Evolutionary conservation across 1,284 basidiomycete species (phyloP), one percentile per base, ranked within the genome.

Genomic region (Farysia itapuensis): DNA sequence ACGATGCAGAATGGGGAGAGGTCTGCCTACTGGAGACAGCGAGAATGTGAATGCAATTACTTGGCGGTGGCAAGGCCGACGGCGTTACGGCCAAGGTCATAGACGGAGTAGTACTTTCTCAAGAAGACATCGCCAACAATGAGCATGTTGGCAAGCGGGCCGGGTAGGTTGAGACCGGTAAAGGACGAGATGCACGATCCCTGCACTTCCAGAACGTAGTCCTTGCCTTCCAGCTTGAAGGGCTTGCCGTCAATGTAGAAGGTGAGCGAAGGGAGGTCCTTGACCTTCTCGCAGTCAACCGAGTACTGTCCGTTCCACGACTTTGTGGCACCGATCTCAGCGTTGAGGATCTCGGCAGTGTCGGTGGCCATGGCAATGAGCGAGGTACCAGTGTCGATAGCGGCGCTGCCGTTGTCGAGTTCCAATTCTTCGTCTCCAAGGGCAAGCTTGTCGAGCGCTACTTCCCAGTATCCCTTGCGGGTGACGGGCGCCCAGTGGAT

Each of bases 331-430:
- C 79, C 82, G 66, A 78, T 82, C 79, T 94, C 88, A 46, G 90
- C 84, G 82, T 99, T 98, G 71, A 99, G 81, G 87, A 99, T 90
- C 81, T 98, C 95, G 51, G 94, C 92, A 44, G 97, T 84, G 75
- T 98, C 94, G 51, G 86, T 86, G 47, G 95, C 95, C 49, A 95
- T 82, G 39, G 86, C 90, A 63, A 95, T 94, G 53, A 94, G 81
- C 12, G 89, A 91, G 39, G 90, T 93, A 45, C 90, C 89, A 85
- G 68, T 67, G 60, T 65, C 93, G 39, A 86, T 82, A 45, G 91
- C 93, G 52, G 96, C 92, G 5, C 80, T 75, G 47, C 96, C 84
- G 77, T 86, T 86, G 79, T 90, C 82, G 20, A 98, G 85, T 78
- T 93, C 91, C 46, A 97, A 65, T 43, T 68, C 70, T 58, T 79